Conservation (phyloP, 345 rosid species). For the Turnera subulata region DNA sequence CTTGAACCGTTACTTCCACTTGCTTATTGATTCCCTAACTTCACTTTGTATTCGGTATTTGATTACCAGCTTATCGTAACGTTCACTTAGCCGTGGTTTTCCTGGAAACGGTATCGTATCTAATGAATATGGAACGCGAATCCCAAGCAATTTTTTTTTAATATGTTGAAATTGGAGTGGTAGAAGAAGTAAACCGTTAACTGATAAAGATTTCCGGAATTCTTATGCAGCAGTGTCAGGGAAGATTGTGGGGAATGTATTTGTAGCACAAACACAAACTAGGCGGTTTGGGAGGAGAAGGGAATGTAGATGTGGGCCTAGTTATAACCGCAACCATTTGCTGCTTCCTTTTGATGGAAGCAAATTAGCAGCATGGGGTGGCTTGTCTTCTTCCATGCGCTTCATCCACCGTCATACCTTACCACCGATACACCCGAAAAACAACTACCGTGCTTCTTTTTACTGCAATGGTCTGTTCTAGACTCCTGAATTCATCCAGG, state of each 20-base stretch:
- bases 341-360: slow-evolving; percentile 69
- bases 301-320: slow-evolving; percentile 44
- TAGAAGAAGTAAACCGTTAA: not conserved
- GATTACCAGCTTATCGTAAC: no score
- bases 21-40: no score
- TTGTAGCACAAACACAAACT: slow-evolving; percentile 71
- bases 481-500: slow-evolving; percentile 52
- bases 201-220: slow-evolving; percentile 29
- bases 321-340: slow-evolving; percentile 34
- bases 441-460: slow-evolving; percentile 32
- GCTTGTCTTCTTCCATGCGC: slow-evolving; percentile 77
- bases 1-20: no score
- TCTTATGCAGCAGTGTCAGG: slow-evolving; percentile 74
- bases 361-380: slow-evolving; percentile 73
- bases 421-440: slow-evolving; percentile 43
- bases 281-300: slow-evolving; percentile 53
- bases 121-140: no score
- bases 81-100: no score
- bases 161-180: no score
- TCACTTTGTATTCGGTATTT: no score
- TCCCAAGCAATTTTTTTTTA: no score
- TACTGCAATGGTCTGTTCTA: slow-evolving; percentile 95
- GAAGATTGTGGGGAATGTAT: slow-evolving; percentile 74
- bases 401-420: slow-evolving; percentile 26
- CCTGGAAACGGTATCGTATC: no score